Evolutionary conservation across 2,329 filamentous ascomycete genomes (phyloP), one percentile per base, ranked within the genome.

Genomic region (Ophiostoma pallidulum): DNA sequence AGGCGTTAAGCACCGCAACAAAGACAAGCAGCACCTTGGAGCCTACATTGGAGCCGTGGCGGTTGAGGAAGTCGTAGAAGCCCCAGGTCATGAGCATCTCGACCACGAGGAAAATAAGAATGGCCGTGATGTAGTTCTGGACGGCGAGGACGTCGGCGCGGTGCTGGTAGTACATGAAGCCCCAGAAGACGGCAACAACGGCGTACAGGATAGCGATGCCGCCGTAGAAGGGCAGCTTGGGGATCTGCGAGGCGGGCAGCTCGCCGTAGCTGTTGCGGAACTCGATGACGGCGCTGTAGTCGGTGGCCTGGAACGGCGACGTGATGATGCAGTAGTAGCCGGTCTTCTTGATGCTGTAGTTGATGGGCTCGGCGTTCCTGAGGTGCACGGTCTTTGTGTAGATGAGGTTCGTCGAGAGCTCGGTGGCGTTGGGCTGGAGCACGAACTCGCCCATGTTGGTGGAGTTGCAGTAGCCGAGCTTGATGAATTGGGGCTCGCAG

Each of bases 61-160:
- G 78, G 64, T 98, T 98, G 62, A 94, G 80, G 63, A 86, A 97
- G 67, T 98, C 92, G 64, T 97, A 98, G 70, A 94, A 98, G 37
- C 88, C 89, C 92, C 92, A 98, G 2, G 92, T 98, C 78, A 97
- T 90, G 60, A 97, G 72, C 82, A 97, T 95, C 65, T 98, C 92
- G 14, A 97, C 68, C 14, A 97, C 87, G 37, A 98, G 71, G 68
- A 98, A 98, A 45, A 92, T 80, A 42, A 98, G 73, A 51, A 97
- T 98, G 9, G 92, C 91, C 0, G 92, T 98, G 58, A 98, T 97
- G 65, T 98, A 98, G 64, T 98, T 98, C 66, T 98, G 92, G 2
- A 98, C 92, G 14, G 94, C 84, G 60, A 98, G 81, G 53, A 98
- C 97, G 64, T 98, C 92, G 59, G 85, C 80, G 51, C 91, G 78